A percentile compares a stretch with the other conserved stretches of the same genome.
phyloP scores from a whole-genome alignment of 2,329 filamentous ascomycete genomes.

The Allantophomopsis cytisporea region DNA sequence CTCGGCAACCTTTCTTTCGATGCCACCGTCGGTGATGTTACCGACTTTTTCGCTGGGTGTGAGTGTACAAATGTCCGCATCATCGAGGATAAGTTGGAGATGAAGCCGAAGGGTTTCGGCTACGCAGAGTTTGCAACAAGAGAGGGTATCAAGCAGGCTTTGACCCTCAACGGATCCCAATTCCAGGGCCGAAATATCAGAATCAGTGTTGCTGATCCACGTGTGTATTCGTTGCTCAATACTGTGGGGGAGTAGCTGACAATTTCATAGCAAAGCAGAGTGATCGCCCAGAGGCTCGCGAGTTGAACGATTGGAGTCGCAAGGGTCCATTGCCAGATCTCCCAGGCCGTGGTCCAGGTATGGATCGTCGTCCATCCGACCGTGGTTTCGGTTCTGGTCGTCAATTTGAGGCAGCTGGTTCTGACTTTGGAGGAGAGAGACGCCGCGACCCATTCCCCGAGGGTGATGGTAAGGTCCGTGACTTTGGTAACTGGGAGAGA shows the following conservation, averaged over 20 bases:
- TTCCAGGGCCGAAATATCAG: constrained; percentile 85
- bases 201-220: constrained; percentile 93
- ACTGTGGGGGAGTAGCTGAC: no score
- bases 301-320: constrained; percentile 83
- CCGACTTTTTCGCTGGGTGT: constrained; percentile 74
- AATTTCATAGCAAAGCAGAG: constrained; percentile 64
- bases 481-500: constrained; percentile 88
- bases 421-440: constrained; percentile 45
- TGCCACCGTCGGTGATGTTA: constrained; percentile 69
- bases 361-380: constrained; percentile 31
- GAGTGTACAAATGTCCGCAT: constrained; percentile 84
- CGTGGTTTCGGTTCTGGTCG: constrained; percentile 32
- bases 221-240: constrained; percentile 41
- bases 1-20: constrained; percentile 96
- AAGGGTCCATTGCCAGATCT: constrained; percentile 77
- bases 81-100: constrained; percentile 89
- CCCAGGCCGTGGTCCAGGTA: constrained; percentile 34
- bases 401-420: constrained; percentile 24
- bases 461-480: constrained; percentile 61
- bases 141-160: constrained; percentile 83
- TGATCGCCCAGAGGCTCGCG: constrained; percentile 54
- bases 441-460: constrained; percentile 58
- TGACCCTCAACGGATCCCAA: constrained; percentile 66
- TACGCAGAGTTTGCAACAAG: constrained; percentile 88
- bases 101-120: constrained; percentile 93